A percentile compares a stretch with the other conserved stretches of the same genome.
Evolutionary conservation across 2,329 filamentous ascomycete genomes (phyloP).

Genomic region (Pezicula neosporulosa): DNA sequence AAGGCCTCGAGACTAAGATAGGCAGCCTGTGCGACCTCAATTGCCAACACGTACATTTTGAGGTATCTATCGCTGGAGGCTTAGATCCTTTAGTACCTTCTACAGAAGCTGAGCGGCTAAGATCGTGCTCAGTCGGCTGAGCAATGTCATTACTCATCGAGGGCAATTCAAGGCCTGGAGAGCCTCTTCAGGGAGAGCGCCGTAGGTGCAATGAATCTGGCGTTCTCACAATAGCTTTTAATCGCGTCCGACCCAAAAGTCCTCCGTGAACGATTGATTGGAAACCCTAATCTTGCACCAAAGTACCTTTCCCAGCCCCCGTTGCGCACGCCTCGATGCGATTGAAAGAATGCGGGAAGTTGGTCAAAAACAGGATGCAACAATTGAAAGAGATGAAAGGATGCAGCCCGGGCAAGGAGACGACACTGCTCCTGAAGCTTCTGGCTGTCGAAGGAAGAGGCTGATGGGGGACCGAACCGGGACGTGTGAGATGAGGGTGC

Average conservation of each 20-base stretch:
- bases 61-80: constrained; percentile 27
- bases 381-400: constrained; percentile 15
- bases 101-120: constrained; percentile 24
- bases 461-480: constrained; percentile 3
- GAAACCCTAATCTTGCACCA: constrained; percentile 9
- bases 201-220: not conserved
- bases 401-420: constrained; percentile 8
- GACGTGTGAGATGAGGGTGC: too few relatives aligned
- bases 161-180: constrained; percentile 22
- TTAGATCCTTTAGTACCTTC: constrained; percentile 25
- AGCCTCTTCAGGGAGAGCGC: constrained; percentile 9
- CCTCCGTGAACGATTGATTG: not conserved
- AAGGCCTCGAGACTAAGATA: not conserved
- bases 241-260: not conserved
- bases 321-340: constrained; percentile 11
- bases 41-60: constrained; percentile 21
- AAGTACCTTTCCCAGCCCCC: constrained; percentile 4
- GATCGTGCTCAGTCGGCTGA: constrained; percentile 29
- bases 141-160: constrained; percentile 34
- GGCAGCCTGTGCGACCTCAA: too few relatives aligned
- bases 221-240: not conserved
- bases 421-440: constrained; percentile 10
- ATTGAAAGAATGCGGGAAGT: constrained; percentile 4
- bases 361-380: constrained; percentile 15
- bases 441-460: constrained; percentile 7